Conservation (phyloP, 1,139 yeast genomes). For the Candida tunisiensis region DNA sequence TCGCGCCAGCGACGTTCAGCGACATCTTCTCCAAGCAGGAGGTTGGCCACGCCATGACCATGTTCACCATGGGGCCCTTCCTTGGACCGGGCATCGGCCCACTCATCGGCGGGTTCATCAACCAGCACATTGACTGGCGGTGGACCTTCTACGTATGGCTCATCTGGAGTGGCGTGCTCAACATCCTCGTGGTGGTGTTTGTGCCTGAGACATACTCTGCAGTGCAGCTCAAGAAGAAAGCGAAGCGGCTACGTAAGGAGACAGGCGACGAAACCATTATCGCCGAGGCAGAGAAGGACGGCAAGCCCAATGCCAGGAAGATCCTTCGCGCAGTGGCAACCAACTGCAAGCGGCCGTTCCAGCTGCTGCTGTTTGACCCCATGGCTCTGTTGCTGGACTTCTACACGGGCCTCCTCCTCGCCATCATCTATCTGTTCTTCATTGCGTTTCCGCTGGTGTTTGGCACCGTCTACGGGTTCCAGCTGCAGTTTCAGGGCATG, state of each 20-base stretch:
- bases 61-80: slow-evolving; percentile 52
- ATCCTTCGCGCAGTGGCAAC: slow-evolving; percentile 1
- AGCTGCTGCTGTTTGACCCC: slow-evolving; percentile 36
- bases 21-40: slow-evolving; percentile 47
- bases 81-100: slow-evolving; percentile 70
- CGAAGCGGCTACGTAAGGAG: slow-evolving; percentile 30
- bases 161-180: slow-evolving; percentile 26
- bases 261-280: slow-evolving; percentile 16
- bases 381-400: slow-evolving; percentile 45
- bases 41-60: slow-evolving; percentile 59
- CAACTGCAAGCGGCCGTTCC: slow-evolving; percentile 37
- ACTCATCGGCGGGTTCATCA: slow-evolving; percentile 24
- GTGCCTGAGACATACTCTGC: slow-evolving; percentile 32
- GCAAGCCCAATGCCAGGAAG: slow-evolving; percentile 9
- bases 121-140: slow-evolving; percentile 32
- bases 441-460: slow-evolving; percentile 45
- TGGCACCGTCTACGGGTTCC: slow-evolving; percentile 26
- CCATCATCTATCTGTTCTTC: slow-evolving; percentile 44
- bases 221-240: slow-evolving; percentile 26
- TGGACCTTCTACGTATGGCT: slow-evolving; percentile 42
- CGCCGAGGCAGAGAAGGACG: slow-evolving; percentile 31
- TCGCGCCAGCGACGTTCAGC: slow-evolving; percentile 72
- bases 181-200: slow-evolving; percentile 18
- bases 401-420: slow-evolving; percentile 43
- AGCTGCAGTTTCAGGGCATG: slow-evolving; percentile 16